Evolutionary conservation across 768 basidiomycete species (phyloP).

Genomic region (Naganishia friedmannii): DNA sequence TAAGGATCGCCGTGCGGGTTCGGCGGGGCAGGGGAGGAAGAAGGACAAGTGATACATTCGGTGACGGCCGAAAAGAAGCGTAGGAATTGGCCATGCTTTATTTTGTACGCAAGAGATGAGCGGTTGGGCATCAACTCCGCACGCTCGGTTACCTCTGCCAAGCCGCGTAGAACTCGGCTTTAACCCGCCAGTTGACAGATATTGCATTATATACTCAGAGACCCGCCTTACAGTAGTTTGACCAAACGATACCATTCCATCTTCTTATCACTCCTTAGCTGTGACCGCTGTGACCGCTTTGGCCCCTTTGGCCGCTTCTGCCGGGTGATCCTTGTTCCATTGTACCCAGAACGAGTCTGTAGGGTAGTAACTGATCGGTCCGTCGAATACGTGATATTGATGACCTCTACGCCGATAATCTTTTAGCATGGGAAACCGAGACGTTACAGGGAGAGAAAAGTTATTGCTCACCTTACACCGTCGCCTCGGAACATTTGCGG

Average conservation of each 20-base stretch:
- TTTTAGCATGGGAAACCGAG: background rate
- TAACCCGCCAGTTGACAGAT: no score
- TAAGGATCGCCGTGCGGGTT: background rate
- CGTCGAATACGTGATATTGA: constrained; percentile 44
- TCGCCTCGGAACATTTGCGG: constrained; percentile 45
- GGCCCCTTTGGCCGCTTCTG: background rate
- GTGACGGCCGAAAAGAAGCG: background rate
- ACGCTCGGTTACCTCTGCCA: no score
- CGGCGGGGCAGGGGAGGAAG: constrained; percentile 6
- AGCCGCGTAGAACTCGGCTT: no score
- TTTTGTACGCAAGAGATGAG: background rate
- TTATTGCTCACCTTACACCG: constrained; percentile 36
- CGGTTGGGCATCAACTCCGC: no score
- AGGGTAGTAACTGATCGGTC: constrained; percentile 49
- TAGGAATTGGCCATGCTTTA: background rate
- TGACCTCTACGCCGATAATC: constrained; percentile 36
- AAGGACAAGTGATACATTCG: background rate
- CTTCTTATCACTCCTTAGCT: background rate
- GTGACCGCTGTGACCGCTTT: background rate
- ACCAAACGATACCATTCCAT: background rate
- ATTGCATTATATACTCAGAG: background rate
- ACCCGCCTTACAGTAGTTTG: background rate
- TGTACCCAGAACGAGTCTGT: constrained; percentile 33
- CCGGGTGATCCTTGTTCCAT: constrained; percentile 7
- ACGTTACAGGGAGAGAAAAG: background rate